Base-by-base conservation (phyloP, 352 stramenopile genomes). In the Achlya hypogyna region DNA sequence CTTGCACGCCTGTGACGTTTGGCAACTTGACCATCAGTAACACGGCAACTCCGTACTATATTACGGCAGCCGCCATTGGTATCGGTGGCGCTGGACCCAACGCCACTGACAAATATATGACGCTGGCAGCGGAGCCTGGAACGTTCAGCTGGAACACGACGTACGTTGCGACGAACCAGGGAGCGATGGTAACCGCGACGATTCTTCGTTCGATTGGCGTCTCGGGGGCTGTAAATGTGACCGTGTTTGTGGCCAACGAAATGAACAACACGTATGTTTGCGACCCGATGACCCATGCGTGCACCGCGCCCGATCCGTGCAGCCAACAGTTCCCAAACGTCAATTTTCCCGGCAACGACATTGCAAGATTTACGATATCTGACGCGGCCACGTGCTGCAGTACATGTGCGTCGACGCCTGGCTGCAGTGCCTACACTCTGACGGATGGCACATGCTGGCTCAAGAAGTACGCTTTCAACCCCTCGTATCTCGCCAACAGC, bases 221-320 rank as follows among this genome's bases (percentile, higher is more conserved):
- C n/a, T 22, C 49, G 25, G 49, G 49, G 31, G 10, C 9, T 9
- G 18, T 42, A 18, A 47, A 52, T 29, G 58, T 38, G 3, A 20
- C 45, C 6, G 12, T 65, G 4, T 18, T 4, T 20, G 32, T 65
- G 5, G 18, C 45, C 1, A 51, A 51, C 35, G 9, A 28, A 5
- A 38, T 27, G 16, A 32, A 53, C 45, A 43, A 65, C 23, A 42
- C 16, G 16, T 65, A 65, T n/a, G 34, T 42, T 4, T 65, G 58
- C 35, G 58, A 65, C 29, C n/a, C 20, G 2, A n/a, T n/a, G 27
- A 34, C 27, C 2, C 4, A 10, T 6, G 4, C 18, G 2, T 65
- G 58, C n/a, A 10, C 2, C 16, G 22, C 22, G 25, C 58, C 58
- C 1, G 12, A 52, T 5, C 35, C 27, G 1, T 42, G 54, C 16